Conservation (phyloP, 169 alveolate species). For the Plasmodium inui region DNA sequence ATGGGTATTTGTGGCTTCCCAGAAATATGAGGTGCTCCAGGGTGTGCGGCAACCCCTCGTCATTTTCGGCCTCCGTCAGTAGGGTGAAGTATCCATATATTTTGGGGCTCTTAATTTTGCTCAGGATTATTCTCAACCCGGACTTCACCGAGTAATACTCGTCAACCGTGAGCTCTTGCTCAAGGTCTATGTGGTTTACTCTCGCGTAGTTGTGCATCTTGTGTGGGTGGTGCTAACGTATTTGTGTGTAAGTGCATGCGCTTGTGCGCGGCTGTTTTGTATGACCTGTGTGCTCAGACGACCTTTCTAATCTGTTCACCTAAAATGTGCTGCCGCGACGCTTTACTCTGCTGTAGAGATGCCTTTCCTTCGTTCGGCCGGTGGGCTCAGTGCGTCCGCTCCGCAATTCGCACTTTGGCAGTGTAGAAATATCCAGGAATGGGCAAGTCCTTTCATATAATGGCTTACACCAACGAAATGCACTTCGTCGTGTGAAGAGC, state of each 20-base stretch:
- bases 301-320: not conserved
- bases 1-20: constrained; percentile 88
- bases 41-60: constrained; percentile 92
- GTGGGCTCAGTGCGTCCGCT: not conserved
- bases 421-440: not conserved
- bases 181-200: constrained; percentile 17
- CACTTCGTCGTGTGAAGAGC: not conserved
- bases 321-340: not conserved
- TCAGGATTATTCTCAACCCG: constrained; percentile 45
- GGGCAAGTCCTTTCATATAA: not conserved
- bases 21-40: constrained; percentile 89
- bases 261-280: not conserved
- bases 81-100: constrained; percentile 79
- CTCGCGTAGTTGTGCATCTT: constrained; percentile 26
- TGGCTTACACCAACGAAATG: not conserved
- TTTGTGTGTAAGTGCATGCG: not conserved
- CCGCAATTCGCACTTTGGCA: not conserved
- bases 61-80: constrained; percentile 87
- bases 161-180: constrained; percentile 44
- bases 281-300: not conserved
- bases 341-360: not conserved
- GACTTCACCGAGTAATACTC: constrained; percentile 47
- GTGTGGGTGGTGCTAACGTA: not conserved
- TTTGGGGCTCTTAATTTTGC: constrained; percentile 76
- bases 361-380: not conserved